phyloP scores from a whole-genome alignment of 306 rosid species.

The Rosa chinensis region DNA sequence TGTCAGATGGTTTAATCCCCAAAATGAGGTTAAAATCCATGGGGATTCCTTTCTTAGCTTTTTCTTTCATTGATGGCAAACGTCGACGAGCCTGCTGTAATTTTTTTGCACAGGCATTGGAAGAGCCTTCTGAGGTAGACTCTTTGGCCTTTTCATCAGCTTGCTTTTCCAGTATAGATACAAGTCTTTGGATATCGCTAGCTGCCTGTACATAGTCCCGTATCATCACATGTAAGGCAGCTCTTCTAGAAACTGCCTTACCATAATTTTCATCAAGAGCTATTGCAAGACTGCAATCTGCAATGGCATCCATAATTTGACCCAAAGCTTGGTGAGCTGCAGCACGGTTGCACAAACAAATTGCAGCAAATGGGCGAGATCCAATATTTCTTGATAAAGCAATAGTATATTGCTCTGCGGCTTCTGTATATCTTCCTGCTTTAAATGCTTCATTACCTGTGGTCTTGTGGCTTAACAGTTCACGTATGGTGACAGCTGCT shows the following conservation, averaged over 20 bases:
- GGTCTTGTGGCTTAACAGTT: constrained; percentile 55
- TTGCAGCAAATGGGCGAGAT: constrained; percentile 77
- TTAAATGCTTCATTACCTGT: constrained; percentile 78
- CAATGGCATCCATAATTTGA: constrained; percentile 86
- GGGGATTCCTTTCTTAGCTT: constrained; percentile 57
- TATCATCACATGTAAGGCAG: constrained; percentile 76
- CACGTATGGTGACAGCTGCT: constrained; percentile 59
- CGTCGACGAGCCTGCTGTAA: constrained; percentile 57
- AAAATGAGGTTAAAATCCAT: constrained; percentile 75
- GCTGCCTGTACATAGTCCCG: constrained; percentile 78
- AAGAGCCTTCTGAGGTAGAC: constrained; percentile 21
- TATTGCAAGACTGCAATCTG: constrained; percentile 88
- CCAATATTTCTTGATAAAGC: constrained; percentile 69
- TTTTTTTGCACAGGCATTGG: constrained; percentile 46
- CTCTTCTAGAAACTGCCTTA: constrained; percentile 94
- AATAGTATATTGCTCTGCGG: constrained; percentile 71
- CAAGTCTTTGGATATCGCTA: constrained; percentile 59
- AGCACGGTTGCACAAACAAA: constrained; percentile 90
- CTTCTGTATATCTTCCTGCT: constrained; percentile 63
- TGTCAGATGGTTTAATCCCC: constrained; percentile 13
- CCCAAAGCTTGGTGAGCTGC: constrained; percentile 89
- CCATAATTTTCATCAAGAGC: constrained; percentile 76
- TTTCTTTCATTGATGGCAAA: constrained; percentile 56
- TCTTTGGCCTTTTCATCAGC: constrained; percentile 29
- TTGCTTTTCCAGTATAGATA: constrained; percentile 59